Evolutionary conservation across 2,329 filamentous ascomycete species (phyloP).

Genomic region (Coleophoma crateriformis): DNA sequence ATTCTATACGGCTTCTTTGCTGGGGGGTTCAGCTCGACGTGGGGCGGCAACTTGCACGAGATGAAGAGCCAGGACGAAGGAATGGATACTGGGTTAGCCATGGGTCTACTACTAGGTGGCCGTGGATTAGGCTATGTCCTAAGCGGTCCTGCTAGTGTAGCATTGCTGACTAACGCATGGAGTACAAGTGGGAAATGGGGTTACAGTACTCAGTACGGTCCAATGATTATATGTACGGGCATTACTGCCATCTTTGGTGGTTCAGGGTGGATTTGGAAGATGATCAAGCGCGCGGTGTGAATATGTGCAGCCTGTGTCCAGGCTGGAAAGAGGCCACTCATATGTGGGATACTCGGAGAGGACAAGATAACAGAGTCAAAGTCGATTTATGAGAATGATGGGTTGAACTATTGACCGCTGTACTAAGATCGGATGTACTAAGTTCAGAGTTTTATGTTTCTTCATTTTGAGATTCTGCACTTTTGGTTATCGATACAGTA

Average conservation of each 20-base stretch:
- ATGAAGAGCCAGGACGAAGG: conserved; percentile 12
- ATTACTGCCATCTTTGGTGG: conserved; percentile 18
- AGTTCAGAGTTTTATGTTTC: no score
- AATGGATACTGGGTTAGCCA: conserved; percentile 22
- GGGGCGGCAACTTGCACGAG: conserved; percentile 28
- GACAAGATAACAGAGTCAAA: no score
- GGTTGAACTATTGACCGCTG: no score
- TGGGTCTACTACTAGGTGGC: conserved; percentile 17
- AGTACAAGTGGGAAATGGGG: conserved; percentile 8
- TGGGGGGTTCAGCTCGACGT: conserved; percentile 43
- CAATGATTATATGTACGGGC: conserved; percentile 18
- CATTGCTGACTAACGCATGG: conserved; percentile 9
- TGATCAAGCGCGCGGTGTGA: conserved; percentile 1
- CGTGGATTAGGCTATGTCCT: conserved; percentile 17
- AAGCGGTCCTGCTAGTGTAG: conserved; percentile 15
- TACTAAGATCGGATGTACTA: no score
- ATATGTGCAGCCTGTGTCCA: no score
- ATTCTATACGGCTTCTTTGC: conserved; percentile 46
- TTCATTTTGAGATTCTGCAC: no score
- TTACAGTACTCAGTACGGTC: conserved; percentile 17
- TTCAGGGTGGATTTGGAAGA: conserved; percentile 19
- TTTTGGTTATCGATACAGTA: no score
- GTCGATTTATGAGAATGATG: no score
- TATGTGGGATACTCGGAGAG: no score
- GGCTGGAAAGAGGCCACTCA: no score